phyloP scores from a whole-genome alignment of 352 stramenopile species.

The Poterioochromonas sp. region DNA sequence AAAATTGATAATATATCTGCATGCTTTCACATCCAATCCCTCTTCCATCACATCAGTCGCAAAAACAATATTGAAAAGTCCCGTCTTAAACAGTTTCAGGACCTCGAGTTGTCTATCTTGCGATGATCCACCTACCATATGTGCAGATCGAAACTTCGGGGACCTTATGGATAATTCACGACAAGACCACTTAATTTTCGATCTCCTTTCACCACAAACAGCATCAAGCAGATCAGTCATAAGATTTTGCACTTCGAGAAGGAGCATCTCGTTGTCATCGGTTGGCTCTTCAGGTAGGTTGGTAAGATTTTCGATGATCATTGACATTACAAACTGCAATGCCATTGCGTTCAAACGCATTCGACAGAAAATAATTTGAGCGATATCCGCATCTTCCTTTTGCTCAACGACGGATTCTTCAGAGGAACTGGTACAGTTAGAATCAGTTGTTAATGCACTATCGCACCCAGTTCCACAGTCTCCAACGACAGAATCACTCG shows the following conservation, averaged over 20 bases:
- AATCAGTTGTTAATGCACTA: background rate
- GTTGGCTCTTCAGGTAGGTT: background rate
- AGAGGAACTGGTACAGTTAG: background rate
- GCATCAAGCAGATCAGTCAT: background rate
- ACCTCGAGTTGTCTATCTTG: background rate
- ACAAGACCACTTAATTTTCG: background rate
- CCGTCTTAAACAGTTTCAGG: background rate
- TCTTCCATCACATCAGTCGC: constrained; percentile 17
- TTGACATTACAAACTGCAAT: background rate
- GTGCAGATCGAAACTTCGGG: background rate
- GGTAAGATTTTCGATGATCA: background rate
- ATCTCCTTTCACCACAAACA: background rate
- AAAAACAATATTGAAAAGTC: constrained; percentile 6
- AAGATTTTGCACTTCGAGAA: background rate
- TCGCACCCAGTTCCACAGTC: too few species aligned
- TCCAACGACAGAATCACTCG: background rate
- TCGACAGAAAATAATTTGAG: background rate
- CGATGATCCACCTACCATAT: background rate
- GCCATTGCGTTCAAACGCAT: background rate
- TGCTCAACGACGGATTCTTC: background rate
- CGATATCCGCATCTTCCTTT: background rate
- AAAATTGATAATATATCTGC: constrained; percentile 2
- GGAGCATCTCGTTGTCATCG: background rate
- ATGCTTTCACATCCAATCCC: constrained; percentile 1
- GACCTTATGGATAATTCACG: background rate